Conservation (phyloP, 2,329 filamentous ascomycete genomes). For the Cytospora piceicola region DNA sequence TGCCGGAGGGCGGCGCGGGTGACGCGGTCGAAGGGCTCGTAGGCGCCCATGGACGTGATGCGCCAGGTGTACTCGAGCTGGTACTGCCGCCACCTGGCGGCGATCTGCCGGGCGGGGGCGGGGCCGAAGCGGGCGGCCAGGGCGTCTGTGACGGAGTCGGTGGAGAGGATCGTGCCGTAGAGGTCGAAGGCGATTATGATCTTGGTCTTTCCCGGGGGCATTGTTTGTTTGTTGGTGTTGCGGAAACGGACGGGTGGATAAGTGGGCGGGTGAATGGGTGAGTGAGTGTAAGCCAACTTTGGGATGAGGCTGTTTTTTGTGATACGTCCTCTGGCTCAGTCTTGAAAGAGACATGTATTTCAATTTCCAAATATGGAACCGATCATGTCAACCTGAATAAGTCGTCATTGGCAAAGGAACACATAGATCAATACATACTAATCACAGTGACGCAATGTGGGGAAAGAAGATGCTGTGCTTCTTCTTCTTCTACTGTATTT, state of each 20-base stretch:
- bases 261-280: too few species aligned
- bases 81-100: too few species aligned
- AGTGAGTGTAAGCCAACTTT: constrained; percentile 11
- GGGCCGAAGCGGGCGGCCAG: too few species aligned
- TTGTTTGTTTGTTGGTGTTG: constrained; percentile 27
- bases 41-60: too few species aligned
- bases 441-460: constrained; percentile 27
- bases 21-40: too few species aligned
- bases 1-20: too few species aligned
- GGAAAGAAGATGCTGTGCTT: neutral
- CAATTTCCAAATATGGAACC: too few species aligned
- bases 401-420: constrained; percentile 17
- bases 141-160: constrained; percentile 36
- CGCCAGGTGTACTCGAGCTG: too few species aligned
- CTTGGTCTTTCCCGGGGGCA: constrained; percentile 37
- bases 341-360: too few species aligned
- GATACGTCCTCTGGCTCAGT: neutral
- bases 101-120: too few species aligned
- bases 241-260: too few species aligned
- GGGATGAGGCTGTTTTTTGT: neutral
- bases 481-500: neutral
- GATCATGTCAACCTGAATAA: neutral
- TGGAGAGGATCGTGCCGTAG: constrained; percentile 76
- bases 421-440: constrained; percentile 12
- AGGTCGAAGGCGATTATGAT: constrained; percentile 71